Percentiles rank a stretch among this genome's conserved stretches.
Conservation (phyloP, 345 rosid species). For the Aegle marmelos region DNA sequence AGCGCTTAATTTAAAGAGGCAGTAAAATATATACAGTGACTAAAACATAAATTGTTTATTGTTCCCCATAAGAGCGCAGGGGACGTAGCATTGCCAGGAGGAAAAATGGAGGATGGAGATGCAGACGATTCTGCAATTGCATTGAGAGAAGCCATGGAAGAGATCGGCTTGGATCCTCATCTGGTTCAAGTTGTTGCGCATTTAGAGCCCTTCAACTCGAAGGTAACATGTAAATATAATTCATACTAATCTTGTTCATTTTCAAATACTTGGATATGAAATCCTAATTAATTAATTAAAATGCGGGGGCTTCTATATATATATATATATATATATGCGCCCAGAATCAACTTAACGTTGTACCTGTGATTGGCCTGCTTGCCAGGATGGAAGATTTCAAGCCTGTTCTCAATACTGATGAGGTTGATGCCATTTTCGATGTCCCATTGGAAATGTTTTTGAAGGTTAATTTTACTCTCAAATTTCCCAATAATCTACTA, state of each 20-base stretch:
- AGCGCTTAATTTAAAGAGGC: too few species aligned
- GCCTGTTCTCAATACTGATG: slow-evolving; percentile 27
- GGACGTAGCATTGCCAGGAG: slow-evolving; percentile 47
- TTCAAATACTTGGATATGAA: not conserved
- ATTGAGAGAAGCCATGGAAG: slow-evolving; percentile 37
- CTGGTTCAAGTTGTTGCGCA: slow-evolving; percentile 33
- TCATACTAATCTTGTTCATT: not conserved
- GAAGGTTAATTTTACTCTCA: slow-evolving; percentile 18
- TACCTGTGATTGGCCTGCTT: slow-evolving; percentile 39
- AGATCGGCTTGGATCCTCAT: slow-evolving; percentile 38
- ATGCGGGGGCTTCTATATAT: not conserved
- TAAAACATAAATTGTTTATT: not conserved
- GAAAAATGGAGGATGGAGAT: slow-evolving; percentile 42
- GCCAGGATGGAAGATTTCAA: slow-evolving; percentile 27
- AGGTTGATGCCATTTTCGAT: slow-evolving; percentile 40
- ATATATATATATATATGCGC: not conserved
- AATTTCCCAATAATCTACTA: not conserved
- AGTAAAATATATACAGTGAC: too few species aligned
- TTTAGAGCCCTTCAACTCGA: slow-evolving; percentile 32
- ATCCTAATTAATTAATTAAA: too few species aligned
- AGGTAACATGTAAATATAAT: slow-evolving; percentile 9
- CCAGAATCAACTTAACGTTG: slow-evolving; percentile 37
- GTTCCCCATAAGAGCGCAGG: slow-evolving; percentile 17
- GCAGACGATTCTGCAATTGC: slow-evolving; percentile 35
- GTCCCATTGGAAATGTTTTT: slow-evolving; percentile 46